Conservation (phyloP, 305 asterid species). For the Fraxinus paxiana region DNA sequence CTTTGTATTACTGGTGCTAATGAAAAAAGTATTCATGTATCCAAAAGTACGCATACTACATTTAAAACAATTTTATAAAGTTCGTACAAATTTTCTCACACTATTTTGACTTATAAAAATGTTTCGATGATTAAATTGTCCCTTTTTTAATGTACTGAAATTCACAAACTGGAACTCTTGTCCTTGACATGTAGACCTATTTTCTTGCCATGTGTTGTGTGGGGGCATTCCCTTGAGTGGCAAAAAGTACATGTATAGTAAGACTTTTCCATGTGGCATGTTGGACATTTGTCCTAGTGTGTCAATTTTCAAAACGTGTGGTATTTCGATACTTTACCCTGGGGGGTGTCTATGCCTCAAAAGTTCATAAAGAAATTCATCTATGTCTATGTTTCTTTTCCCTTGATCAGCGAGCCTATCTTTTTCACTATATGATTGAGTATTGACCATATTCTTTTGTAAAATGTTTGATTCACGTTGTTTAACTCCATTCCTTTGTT, state of each 20-base stretch:
- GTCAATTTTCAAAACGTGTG: background rate
- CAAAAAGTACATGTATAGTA: background rate
- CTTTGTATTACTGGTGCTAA: background rate
- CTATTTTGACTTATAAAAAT: background rate
- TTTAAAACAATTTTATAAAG: background rate
- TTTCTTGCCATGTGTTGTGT: background rate
- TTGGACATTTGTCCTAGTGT: background rate
- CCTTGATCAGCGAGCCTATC: background rate
- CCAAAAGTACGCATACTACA: background rate
- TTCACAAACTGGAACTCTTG: background rate
- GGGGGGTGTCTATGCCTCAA: background rate
- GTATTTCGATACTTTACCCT: background rate
- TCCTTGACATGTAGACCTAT: background rate
- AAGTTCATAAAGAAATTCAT: background rate
- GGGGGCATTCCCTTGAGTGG: background rate
- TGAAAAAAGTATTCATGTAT: background rate
- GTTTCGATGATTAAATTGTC: background rate
- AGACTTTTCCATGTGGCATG: background rate
- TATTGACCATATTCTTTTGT: background rate
- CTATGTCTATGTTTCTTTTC: background rate
- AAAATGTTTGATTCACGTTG: background rate
- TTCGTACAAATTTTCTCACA: background rate
- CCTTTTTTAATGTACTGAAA: background rate
- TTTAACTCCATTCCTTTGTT: conserved; percentile 12
- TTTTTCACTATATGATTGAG: background rate